Evolutionary conservation across 2,329 filamentous ascomycete genomes (phyloP).

Genomic region (Emmonsiellopsis sp.): DNA sequence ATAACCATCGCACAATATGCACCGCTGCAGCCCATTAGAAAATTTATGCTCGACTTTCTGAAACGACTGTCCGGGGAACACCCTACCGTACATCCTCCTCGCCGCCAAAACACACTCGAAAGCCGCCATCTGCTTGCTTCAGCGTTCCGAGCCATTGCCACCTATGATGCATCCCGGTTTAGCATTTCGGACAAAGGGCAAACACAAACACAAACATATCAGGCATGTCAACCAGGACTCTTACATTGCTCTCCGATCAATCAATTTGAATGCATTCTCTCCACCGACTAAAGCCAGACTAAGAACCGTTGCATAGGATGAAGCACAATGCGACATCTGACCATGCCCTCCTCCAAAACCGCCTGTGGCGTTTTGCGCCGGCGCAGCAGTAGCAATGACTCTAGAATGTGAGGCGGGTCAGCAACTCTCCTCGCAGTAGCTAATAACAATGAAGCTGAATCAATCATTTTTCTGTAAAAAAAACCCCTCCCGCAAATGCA

Average conservation of each 20-base stretch:
- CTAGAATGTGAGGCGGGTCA: conserved; percentile 25
- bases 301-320: conserved; percentile 76
- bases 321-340: conserved; percentile 79
- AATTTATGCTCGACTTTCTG: background rate
- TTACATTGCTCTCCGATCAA: conserved; percentile 70
- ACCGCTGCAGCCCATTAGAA: conserved; percentile 47
- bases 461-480: background rate
- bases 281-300: conserved; percentile 71
- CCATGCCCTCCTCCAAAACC: conserved; percentile 93
- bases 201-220: background rate
- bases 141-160: conserved; percentile 83
- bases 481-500: background rate
- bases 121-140: conserved; percentile 84
- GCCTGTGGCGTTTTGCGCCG: conserved; percentile 73
- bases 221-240: conserved; percentile 13
- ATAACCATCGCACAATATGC: conserved; percentile 86
- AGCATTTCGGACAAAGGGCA: conserved; percentile 1
- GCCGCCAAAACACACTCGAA: conserved; percentile 74
- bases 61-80: conserved; percentile 8
- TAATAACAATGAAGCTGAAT: background rate
- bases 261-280: conserved; percentile 59
- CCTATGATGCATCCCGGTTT: conserved; percentile 19
- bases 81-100: conserved; percentile 83
- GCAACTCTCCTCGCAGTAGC: background rate
- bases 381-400: conserved; percentile 62